Conservation (phyloP, 2,329 filamentous ascomycete species). For the Nothophoma quercina region DNA sequence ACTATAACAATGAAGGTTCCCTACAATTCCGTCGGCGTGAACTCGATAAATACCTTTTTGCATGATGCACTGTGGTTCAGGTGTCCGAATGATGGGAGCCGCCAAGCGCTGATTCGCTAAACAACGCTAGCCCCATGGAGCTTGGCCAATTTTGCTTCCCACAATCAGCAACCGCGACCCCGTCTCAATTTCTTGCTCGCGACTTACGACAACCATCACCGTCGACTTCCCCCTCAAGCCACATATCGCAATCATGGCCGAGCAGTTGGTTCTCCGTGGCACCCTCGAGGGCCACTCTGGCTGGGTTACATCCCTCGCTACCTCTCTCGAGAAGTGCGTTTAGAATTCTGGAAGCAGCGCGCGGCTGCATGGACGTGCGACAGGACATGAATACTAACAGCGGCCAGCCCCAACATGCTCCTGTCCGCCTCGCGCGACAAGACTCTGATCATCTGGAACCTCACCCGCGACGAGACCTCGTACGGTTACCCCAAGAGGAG, state of each 20-base stretch:
- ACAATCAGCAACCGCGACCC: slow-evolving; percentile 16
- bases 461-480: slow-evolving; percentile 96
- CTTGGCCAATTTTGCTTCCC: slow-evolving; percentile 1
- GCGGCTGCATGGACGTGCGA: slow-evolving; percentile 15
- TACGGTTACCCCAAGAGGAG: slow-evolving; percentile 99
- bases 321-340: slow-evolving; percentile 92
- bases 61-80: too few species aligned
- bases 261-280: slow-evolving; percentile 95
- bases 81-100: too few species aligned
- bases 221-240: slow-evolving; percentile 45
- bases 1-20: too few species aligned
- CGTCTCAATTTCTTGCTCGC: slow-evolving; percentile 22
- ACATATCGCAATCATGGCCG: slow-evolving; percentile 71
- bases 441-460: slow-evolving; percentile 99
- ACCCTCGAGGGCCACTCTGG: slow-evolving; percentile 99
- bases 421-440: slow-evolving; percentile 97
- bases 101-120: slow-evolving; percentile 10
- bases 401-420: slow-evolving; percentile 93
- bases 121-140: not conserved
- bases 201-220: slow-evolving; percentile 38
- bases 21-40: too few species aligned
- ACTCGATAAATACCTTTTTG: not conserved
- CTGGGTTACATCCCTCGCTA: slow-evolving; percentile 98
- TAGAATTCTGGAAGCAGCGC: slow-evolving; percentile 20
- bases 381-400: slow-evolving; percentile 39